These are phyloP conservation scores for Onygenales sp. DNA, from an alignment of 2,329 filamentous ascomycete species.

Conservation along the genomic window DNA sequence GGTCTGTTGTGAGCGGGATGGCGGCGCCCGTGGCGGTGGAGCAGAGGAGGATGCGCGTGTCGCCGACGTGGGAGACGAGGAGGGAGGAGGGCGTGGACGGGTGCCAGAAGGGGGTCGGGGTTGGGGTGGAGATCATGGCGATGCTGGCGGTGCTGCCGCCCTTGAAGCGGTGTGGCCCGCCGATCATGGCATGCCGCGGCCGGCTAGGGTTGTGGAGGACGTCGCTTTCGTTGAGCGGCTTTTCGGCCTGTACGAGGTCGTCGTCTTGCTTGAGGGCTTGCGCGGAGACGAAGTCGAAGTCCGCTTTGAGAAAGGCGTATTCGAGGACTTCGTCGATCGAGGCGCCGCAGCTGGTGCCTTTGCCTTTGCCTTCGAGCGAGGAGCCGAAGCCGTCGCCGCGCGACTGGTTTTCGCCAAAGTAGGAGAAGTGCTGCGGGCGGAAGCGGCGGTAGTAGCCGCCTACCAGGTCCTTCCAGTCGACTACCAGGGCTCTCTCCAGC, in stretches of 20 bases:
- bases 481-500: conserved; percentile 62
- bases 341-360: conserved; percentile 26
- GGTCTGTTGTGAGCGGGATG: conserved; percentile 75
- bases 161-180: conserved; percentile 70
- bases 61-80: conserved; percentile 82
- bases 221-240: conserved; percentile 75
- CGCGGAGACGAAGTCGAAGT: conserved; percentile 86
- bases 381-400: conserved; percentile 17
- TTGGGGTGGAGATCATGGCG: conserved; percentile 84
- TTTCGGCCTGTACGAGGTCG: conserved; percentile 58
- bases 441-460: conserved; percentile 94
- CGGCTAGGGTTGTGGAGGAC: conserved; percentile 58
- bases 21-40: conserved; percentile 73
- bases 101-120: conserved; percentile 89
- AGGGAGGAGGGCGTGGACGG: conserved; percentile 76
- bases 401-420: conserved; percentile 25
- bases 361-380: conserved; percentile 9
- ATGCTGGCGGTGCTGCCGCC: conserved; percentile 89
- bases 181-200: conserved; percentile 46
- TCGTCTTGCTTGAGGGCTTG: conserved; percentile 74
- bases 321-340: conserved; percentile 54
- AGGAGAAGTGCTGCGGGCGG: conserved; percentile 65
- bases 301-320: conserved; percentile 88
- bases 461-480: conserved; percentile 71
- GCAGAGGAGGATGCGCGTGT: conserved; percentile 84